Evolutionary conservation across 2,329 filamentous ascomycete species (phyloP).

Genomic region (Aspergillaceae sp.): DNA sequence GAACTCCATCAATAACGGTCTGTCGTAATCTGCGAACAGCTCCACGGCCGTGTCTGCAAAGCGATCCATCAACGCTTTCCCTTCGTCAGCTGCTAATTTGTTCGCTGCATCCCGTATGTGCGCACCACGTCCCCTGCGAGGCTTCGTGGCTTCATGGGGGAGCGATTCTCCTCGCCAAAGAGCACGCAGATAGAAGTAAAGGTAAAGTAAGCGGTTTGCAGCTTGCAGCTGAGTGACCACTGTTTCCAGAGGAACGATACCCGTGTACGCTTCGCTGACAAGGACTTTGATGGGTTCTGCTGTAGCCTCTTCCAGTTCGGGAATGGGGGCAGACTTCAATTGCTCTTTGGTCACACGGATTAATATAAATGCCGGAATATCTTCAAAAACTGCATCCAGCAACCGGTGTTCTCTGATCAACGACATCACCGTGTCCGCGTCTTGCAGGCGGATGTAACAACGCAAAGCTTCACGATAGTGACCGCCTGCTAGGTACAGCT

Average conservation of each 20-base stretch:
- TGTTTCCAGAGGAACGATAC: slow-evolving; percentile 66
- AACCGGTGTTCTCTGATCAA: slow-evolving; percentile 82
- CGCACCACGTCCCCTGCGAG: slow-evolving; percentile 27
- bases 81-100: slow-evolving; percentile 47
- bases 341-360: slow-evolving; percentile 71
- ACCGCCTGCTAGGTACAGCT: slow-evolving; percentile 72
- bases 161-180: slow-evolving; percentile 72
- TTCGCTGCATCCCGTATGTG: slow-evolving; percentile 34
- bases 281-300: slow-evolving; percentile 77
- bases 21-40: slow-evolving; percentile 78
- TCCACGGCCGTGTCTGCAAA: slow-evolving; percentile 81
- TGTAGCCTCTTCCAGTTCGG: slow-evolving; percentile 70
- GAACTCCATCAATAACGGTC: slow-evolving; percentile 74
- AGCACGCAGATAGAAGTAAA: slow-evolving; percentile 84
- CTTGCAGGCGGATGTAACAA: slow-evolving; percentile 83
- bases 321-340: slow-evolving; percentile 53
- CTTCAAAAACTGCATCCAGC: slow-evolving; percentile 79
- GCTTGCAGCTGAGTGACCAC: slow-evolving; percentile 71
- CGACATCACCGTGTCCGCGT: slow-evolving; percentile 79
- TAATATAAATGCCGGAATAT: slow-evolving; percentile 80
- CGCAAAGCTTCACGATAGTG: slow-evolving; percentile 74
- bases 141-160: slow-evolving; percentile 24
- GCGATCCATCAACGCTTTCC: slow-evolving; percentile 65
- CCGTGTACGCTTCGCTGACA: slow-evolving; percentile 83
- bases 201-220: slow-evolving; percentile 61